A percentile compares a stretch with the other conserved stretches of the same genome.
Evolutionary conservation across 192 early-diverging fungal genomes (phyloP).

Genomic region (Polychytrium aggregatum): DNA sequence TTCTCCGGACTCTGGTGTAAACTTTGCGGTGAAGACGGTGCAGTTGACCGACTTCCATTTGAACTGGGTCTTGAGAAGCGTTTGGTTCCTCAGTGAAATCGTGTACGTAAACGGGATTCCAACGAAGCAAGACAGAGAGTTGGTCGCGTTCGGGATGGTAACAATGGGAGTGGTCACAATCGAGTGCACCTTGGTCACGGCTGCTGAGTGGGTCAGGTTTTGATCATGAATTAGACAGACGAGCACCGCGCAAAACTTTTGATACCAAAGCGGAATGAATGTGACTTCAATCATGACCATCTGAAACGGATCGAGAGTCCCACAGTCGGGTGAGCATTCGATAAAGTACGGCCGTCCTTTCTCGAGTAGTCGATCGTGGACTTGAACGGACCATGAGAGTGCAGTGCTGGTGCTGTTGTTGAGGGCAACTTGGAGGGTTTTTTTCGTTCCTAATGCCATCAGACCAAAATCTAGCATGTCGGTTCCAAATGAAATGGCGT

Average conservation of each 20-base stretch:
- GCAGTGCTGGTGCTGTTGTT: conserved; percentile 20
- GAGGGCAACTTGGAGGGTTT: conserved; percentile 16
- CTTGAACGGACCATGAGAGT: no score
- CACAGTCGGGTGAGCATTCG: no score
- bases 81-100: conserved; percentile 18
- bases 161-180: conserved; percentile 21
- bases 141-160: conserved; percentile 11
- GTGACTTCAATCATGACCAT: conserved; percentile 9
- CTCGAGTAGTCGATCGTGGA: conserved; percentile 9
- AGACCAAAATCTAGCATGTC: conserved; percentile 34
- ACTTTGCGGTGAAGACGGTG: conserved; percentile 5
- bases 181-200: background rate
- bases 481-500: conserved; percentile 22
- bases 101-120: conserved; percentile 21
- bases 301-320: conserved; percentile 14
- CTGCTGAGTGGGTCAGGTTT: no score
- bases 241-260: conserved; percentile 17
- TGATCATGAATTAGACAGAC: conserved; percentile 15
- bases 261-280: conserved; percentile 28
- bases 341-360: no score
- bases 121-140: conserved; percentile 14
- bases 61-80: conserved; percentile 18
- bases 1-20: conserved; percentile 8
- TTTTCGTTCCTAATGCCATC: conserved; percentile 20
- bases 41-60: conserved; percentile 9